Base-by-base conservation (phyloP, 1,139 yeast genomes). In the Hanseniaspora gamundiae region DNA sequence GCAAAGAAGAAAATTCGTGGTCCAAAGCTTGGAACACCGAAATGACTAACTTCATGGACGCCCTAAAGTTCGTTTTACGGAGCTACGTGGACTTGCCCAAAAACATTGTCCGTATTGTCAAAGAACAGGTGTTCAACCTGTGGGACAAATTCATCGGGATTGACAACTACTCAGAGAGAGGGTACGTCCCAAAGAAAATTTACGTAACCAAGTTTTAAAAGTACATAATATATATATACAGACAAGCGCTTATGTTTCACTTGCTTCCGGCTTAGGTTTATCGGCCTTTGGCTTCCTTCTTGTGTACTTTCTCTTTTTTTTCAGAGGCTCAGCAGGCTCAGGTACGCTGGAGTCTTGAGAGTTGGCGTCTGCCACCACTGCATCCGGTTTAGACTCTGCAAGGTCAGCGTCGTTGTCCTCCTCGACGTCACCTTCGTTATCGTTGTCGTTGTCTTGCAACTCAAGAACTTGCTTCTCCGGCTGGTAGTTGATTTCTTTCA, bases 101-200 rank as follows among this genome's bases (percentile, higher is more conserved):
- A 44, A 71, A 78, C 46, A 42, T 82, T 2, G 76, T 74, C 64
- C 70, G 73, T 43, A 51, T 76, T 44, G 54, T 67, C 3, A 51
- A 85, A 42, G 64, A 70, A 43, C 68, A 75, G 49, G 47, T 75
- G 38, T 73, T 71, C 50, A 64, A 68, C 39, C 71, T 73, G 61
- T 91, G 96, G 96, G 79, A 81, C 57, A 59, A 59, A 26, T 84
- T 86, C 56, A 70, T 85, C 49, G 95, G 95, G 20, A 59, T 58
- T 24, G 47, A 53, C 7, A 47, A 51, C 30, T 57, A 57, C 40
- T 42, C 57, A 3, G 36, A 33, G 9, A 19, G 19, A n/a, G 21
- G 36, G 7, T 17, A 33, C 31, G 13, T 6, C n/a, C n/a, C 16
- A 28, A 28, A 28, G 13, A n/a, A 28, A 10, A 11, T 5, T 28